Evolutionary conservation across 2,329 filamentous ascomycete genomes (phyloP).

Genomic region (Xylariaceae sp.): DNA sequence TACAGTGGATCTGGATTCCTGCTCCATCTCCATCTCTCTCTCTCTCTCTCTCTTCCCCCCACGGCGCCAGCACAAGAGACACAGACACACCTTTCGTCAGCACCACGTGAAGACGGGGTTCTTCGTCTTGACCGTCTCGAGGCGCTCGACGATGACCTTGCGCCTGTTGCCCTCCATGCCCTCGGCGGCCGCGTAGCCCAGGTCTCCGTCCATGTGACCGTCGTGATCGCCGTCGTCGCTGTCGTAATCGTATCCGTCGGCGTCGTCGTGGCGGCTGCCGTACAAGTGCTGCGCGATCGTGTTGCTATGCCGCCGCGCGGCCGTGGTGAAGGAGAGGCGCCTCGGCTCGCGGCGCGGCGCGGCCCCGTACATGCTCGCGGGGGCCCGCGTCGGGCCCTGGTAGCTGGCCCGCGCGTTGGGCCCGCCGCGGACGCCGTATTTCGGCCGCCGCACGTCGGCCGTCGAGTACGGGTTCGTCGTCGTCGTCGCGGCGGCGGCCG

Average conservation of each 20-base stretch:
- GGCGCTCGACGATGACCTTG: constrained; percentile 91
- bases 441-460: constrained; percentile 3
- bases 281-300: constrained; percentile 48
- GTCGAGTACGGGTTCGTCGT: constrained; percentile 16
- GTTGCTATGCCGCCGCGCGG: constrained; percentile 40
- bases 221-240: constrained; percentile 41
- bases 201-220: constrained; percentile 80
- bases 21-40: no score
- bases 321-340: constrained; percentile 46
- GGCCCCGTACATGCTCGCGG: constrained; percentile 35
- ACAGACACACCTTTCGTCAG: constrained; percentile 36
- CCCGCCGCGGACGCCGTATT: no score
- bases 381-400: constrained; percentile 31
- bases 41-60: no score
- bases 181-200: constrained; percentile 89
- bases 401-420: constrained; percentile 27
- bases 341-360: constrained; percentile 42
- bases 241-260: constrained; percentile 15
- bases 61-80: no score
- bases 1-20: no score
- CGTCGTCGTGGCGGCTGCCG: constrained; percentile 19
- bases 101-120: constrained; percentile 98
- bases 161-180: constrained; percentile 86
- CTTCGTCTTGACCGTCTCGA: constrained; percentile 91
- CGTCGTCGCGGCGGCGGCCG: constrained; percentile 9